These are phyloP conservation scores for Scedosporium apiospermum DNA, from an alignment of 2,329 filamentous ascomycete genomes.

Conservation along the genomic window DNA sequence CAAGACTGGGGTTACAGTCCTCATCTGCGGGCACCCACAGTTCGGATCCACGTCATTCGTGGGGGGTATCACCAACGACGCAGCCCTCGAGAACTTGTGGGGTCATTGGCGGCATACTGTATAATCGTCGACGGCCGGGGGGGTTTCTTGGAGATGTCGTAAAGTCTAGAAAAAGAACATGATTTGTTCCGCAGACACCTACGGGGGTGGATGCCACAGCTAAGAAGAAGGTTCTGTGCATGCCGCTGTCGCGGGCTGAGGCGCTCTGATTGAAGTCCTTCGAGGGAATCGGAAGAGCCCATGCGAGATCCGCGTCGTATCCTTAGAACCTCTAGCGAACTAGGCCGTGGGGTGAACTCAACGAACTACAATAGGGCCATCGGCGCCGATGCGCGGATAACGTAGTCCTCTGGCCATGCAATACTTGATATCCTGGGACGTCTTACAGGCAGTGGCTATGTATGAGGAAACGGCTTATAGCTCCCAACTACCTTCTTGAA, in stretches of 20 bases:
- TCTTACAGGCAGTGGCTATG: conserved; percentile 20
- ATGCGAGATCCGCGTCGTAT: conserved; percentile 57
- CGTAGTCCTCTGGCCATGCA: conserved; percentile 39
- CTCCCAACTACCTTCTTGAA: neutral
- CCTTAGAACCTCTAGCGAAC: conserved; percentile 58
- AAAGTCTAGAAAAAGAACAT: conserved; percentile 34
- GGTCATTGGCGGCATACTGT: conserved; percentile 56
- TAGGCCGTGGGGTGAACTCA: conserved; percentile 16
- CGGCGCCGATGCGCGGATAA: conserved; percentile 52
- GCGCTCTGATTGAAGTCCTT: conserved; percentile 58
- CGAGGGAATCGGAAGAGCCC: conserved; percentile 64
- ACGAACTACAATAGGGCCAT: conserved; percentile 54
- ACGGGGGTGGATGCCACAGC: neutral
- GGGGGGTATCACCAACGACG: conserved; percentile 50
- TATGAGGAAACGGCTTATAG: neutral
- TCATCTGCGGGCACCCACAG: conserved; percentile 64
- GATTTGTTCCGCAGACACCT: neutral
- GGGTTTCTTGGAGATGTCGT: conserved; percentile 43
- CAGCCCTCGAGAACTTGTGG: conserved; percentile 51
- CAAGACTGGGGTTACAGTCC: conserved; percentile 62
- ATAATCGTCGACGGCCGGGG: conserved; percentile 50
- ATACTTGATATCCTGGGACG: conserved; percentile 51
- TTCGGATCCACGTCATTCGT: conserved; percentile 60
- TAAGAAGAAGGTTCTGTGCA: conserved; percentile 8
- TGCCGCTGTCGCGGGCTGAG: conserved; percentile 51